Conservation (phyloP, 2,329 filamentous ascomycete genomes). For the Scytalidium lignicola region DNA sequence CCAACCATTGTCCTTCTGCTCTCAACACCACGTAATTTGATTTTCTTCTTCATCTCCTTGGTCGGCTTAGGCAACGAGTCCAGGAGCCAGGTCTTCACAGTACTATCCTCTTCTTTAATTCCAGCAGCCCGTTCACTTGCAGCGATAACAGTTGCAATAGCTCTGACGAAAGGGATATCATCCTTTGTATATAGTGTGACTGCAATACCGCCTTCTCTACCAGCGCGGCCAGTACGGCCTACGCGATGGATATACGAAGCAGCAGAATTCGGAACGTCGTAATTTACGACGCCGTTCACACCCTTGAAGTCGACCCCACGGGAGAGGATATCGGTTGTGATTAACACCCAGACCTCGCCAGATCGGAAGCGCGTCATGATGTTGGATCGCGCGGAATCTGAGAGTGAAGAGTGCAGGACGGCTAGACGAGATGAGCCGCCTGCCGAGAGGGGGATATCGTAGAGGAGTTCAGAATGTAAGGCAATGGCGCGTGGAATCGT, state of each 20-base stretch:
- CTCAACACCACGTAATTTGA: constrained; percentile 80
- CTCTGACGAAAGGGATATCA: constrained; percentile 84
- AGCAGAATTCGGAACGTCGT: constrained; percentile 88
- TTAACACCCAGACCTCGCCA: constrained; percentile 92
- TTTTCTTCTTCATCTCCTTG: constrained; percentile 76
- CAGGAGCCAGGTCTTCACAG: constrained; percentile 79
- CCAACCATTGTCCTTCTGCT: constrained; percentile 46
- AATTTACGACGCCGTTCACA: constrained; percentile 94
- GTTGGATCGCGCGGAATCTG: constrained; percentile 66
- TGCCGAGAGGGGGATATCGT: constrained; percentile 86
- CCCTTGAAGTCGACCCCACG: constrained; percentile 93
- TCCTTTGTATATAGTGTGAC: constrained; percentile 96
- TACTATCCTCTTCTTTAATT: constrained; percentile 46
- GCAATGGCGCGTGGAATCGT: constrained; percentile 88
- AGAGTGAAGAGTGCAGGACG: constrained; percentile 82
- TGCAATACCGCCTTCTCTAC: constrained; percentile 79
- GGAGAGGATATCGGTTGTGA: constrained; percentile 90
- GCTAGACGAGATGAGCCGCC: constrained; percentile 81
- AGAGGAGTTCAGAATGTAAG: constrained; percentile 82
- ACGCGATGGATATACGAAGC: constrained; percentile 92
- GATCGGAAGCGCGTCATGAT: constrained; percentile 88
- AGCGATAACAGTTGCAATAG: constrained; percentile 87
- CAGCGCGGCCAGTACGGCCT: constrained; percentile 84
- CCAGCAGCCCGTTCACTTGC: constrained; percentile 70
- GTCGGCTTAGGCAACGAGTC: constrained; percentile 78